These are phyloP conservation scores for Setaria italica DNA, from an alignment of 202 grass and related monocot species.

Conservation along the genomic window DNA sequence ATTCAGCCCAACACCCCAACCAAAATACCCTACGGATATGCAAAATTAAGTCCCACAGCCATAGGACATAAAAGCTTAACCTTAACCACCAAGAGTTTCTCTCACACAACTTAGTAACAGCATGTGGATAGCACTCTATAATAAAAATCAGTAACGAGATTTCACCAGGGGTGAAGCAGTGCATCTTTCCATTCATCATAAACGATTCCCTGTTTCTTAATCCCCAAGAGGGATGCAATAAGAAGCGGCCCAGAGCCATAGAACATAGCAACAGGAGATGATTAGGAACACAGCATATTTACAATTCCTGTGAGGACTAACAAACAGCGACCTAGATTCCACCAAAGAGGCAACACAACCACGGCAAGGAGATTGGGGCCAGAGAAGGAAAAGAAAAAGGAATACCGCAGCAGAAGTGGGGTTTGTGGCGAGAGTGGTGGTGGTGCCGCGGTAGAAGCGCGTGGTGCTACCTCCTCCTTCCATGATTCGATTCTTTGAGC, in stretches of 20 bases:
- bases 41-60: constrained; percentile 11
- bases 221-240: neutral
- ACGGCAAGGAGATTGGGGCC: neutral
- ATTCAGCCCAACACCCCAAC: neutral
- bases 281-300: neutral
- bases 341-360: constrained; percentile 29
- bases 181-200: neutral
- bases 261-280: neutral
- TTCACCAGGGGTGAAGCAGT: neutral
- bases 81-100: constrained; percentile 3
- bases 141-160: neutral
- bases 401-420: constrained; percentile 41
- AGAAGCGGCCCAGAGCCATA: neutral
- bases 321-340: constrained; percentile 9
- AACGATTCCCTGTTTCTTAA: neutral
- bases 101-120: neutral
- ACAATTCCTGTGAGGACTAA: neutral
- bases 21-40: neutral
- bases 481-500: constrained; percentile 40
- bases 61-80: neutral
- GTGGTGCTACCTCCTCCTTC: constrained; percentile 21
- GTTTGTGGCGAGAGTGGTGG: constrained; percentile 12
- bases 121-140: neutral
- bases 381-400: constrained; percentile 20
- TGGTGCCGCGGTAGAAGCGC: constrained; percentile 3